Percentiles rank a stretch among this genome's conserved stretches.
These are phyloP conservation scores for Aspergillus fructus DNA, from an alignment of 2,329 filamentous ascomycete species.

Conservation along the genomic window DNA sequence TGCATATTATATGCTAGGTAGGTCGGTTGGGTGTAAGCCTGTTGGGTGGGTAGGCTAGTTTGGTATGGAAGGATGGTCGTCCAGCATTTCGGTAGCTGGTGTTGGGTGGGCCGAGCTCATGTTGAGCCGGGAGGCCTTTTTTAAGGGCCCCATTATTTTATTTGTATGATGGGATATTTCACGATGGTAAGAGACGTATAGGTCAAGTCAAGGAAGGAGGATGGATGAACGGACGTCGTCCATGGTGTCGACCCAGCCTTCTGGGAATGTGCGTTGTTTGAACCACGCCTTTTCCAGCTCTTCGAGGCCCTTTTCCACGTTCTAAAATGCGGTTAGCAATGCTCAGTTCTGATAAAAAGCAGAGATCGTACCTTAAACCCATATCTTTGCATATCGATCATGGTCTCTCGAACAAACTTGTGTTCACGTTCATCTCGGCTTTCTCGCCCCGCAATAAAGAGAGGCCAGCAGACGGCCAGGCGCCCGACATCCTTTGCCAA, in stretches of 20 bases:
- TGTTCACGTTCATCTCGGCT: slow-evolving; percentile 29
- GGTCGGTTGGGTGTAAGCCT: not conserved
- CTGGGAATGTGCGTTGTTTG: slow-evolving; percentile 32
- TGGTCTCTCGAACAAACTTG: slow-evolving; percentile 31
- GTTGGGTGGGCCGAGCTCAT: not conserved
- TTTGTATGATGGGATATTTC: not conserved
- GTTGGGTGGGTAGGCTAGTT: not conserved
- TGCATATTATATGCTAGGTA: not conserved
- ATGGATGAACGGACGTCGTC: slow-evolving; percentile 34
- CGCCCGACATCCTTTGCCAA: slow-evolving; percentile 35
- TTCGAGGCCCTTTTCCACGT: slow-evolving; percentile 32
- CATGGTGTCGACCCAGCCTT: slow-evolving; percentile 33
- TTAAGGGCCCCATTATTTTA: too few relatives aligned
- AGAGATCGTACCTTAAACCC: slow-evolving; percentile 26
- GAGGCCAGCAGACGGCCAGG: slow-evolving; percentile 33
- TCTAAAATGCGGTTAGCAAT: slow-evolving; percentile 17
- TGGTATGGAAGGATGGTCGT: not conserved
- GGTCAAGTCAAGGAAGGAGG: slow-evolving; percentile 25
- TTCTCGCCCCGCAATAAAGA: slow-evolving; percentile 37
- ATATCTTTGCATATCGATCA: slow-evolving; percentile 28
- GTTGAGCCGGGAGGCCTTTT: too few relatives aligned
- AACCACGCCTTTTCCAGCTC: slow-evolving; percentile 32
- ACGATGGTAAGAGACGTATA: not conserved
- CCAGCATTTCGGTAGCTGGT: not conserved
- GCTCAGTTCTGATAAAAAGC: not conserved